Evolutionary conservation across 208 protist species (phyloP).

Genomic region (Trypanosomatidae sp.): DNA sequence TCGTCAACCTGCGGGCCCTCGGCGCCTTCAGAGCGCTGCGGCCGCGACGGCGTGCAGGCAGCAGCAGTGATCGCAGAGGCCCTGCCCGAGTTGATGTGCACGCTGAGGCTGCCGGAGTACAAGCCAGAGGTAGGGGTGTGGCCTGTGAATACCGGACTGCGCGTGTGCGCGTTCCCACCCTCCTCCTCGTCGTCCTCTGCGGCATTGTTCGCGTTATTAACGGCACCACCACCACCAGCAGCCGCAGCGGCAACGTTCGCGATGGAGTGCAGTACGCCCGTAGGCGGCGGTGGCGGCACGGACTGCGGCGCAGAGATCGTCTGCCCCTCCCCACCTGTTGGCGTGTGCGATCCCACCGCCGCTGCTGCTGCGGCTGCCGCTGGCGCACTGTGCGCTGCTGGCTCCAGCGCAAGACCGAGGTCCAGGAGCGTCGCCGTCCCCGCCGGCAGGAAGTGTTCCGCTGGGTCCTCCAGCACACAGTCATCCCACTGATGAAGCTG

Average conservation of each 20-base stretch:
- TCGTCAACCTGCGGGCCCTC: slow-evolving; percentile 33
- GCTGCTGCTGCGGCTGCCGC: not conserved
- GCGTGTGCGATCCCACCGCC: too few species aligned
- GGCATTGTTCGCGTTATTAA: too few species aligned
- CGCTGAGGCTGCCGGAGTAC: slow-evolving; percentile 22
- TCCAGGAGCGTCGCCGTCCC: slow-evolving; percentile 63
- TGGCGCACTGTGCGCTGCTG: slow-evolving; percentile 1
- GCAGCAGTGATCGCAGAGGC: slow-evolving; percentile 18
- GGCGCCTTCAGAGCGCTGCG: slow-evolving; percentile 21
- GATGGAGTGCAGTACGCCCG: slow-evolving; percentile 37
- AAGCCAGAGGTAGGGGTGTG: slow-evolving; percentile 32
- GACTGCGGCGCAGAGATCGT: too few species aligned
- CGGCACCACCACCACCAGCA: not conserved
- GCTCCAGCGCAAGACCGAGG: slow-evolving; percentile 37
- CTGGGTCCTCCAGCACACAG: slow-evolving; percentile 38
- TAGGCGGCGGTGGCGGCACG: too few species aligned
- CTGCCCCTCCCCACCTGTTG: too few species aligned
- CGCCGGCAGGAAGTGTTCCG: slow-evolving; percentile 29
- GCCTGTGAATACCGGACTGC: slow-evolving; percentile 30
- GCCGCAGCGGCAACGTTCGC: slow-evolving; percentile 31
- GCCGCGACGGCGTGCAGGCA: slow-evolving; percentile 37
- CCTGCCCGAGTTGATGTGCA: slow-evolving; percentile 28
- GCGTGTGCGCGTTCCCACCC: slow-evolving; percentile 14
- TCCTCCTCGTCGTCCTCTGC: too few species aligned
- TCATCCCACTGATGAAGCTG: slow-evolving; percentile 85